Evolutionary conservation across 208 protist species (phyloP), one percentile per base, ranked within the genome.

Genomic region (Leishmania tropica): DNA sequence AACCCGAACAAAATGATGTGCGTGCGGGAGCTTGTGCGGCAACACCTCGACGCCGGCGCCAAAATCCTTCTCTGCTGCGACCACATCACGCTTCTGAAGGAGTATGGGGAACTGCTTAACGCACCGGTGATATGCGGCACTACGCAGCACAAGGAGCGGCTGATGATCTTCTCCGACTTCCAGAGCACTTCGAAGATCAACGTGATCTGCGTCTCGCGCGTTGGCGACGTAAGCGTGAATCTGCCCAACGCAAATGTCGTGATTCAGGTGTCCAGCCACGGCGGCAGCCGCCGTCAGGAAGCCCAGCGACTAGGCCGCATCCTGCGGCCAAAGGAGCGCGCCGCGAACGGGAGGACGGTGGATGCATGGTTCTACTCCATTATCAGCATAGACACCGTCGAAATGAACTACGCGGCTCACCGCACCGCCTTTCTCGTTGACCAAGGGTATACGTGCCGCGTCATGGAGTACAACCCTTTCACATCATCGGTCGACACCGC

Each of bases 1-100:
- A 98, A 98, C 78, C 95, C 96, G 15, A 89, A 95, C 81, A 98
- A 98, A 85, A 97, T 98, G 91, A 81, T 93, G 21, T 97, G 93
- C 73, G 92, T 96, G 54, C 83, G 87, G 53, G 90, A 93, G 80
- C 92, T 99, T n/a, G 98, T 99, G 31, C 80, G 85, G 54, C 96
- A 95, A 54, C 99, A 99, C 88, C 84, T 93, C 35, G 82, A 81
- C 13, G 86, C 88, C 48, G 96, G 96, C 10, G 98, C 99, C 62
- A 99, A 99, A 85, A 99, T 99, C 70, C 95, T 99, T 21, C 98
- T 99, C 68, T 99, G 99, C 90, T 99, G 94, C 75, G 99, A 99
- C 89, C 98, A 99, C 87, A 86, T 99, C 35, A 96, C 98, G 87
- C 90, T 99, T 28, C 87, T 99, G 13, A 84, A 98, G 78, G 88